Evolutionary conservation across 805 yeast species (phyloP), one percentile per base, ranked within the genome.

Genomic region (Starmerella floris): DNA sequence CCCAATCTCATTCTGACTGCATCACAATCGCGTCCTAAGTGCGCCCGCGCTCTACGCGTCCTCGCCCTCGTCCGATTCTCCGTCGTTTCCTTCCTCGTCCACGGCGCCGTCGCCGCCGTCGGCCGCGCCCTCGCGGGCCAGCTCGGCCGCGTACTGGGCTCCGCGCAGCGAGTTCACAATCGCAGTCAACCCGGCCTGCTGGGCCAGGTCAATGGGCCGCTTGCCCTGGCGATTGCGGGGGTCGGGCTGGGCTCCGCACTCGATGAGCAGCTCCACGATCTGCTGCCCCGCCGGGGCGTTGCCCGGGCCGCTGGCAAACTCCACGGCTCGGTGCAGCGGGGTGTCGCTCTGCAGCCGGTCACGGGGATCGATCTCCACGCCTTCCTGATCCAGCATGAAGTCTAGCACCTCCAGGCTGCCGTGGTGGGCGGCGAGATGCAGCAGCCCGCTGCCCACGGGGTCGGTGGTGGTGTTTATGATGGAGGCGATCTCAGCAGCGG

Each of bases 391-490:
- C 46, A 88, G 67, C 17, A 88, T 64, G 39, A 70, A 63, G 58
- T 88, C 96, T 56, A 91, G 66, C 28, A 81, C 81, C 54, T 85
- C 95, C 72, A 58, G 83, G 42, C 83, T 75, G 3, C 97, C 98
- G 51, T 76, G 70, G 45, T 70, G 70, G 31, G 91, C 80, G 28
- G 94, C 81, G 27, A 91, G 61, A 62, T 88, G 97, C 33, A 88
- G 66, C 2, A 93, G 74, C 1, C 85, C 65, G 64, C 83, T 82
- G 8, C 85, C 87, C 28, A 84, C 69, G 40, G 94, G 77, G 53
- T 84, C 83, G 43, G 66, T 72, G 16, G 94, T 67, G 8, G 66
- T 58, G 62, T 91, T 91, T 56, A 88, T 70, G 43, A 83, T 58
- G 6, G 56, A 58, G 1, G 74, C 66, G 13, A 69, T 56, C 40